These are phyloP conservation scores for Metarhizium rileyi DNA, from an alignment of 2,329 filamentous ascomycete genomes.

Conservation along the genomic window DNA sequence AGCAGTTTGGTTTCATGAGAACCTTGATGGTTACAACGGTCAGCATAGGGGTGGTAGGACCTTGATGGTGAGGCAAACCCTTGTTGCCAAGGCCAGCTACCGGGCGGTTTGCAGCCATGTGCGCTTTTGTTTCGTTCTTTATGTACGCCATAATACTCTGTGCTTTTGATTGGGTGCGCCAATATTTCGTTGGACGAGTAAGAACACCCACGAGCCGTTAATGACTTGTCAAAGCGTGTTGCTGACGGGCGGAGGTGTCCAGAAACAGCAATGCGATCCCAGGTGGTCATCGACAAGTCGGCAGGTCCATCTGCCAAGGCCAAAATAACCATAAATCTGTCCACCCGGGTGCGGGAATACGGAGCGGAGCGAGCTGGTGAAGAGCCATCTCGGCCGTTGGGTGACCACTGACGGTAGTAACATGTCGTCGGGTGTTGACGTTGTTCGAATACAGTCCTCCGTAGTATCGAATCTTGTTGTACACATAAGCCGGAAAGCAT, in stretches of 20 bases:
- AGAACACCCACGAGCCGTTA: too few relatives aligned
- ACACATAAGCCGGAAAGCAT: too few relatives aligned
- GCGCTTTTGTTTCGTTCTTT: neutral
- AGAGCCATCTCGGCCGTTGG: neutral
- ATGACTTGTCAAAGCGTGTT: neutral
- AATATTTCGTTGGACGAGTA: too few relatives aligned
- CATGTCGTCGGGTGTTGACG: too few relatives aligned
- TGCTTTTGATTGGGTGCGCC: too few relatives aligned
- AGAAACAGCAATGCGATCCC: neutral
- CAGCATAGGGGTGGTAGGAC: neutral
- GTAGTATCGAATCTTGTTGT: too few relatives aligned
- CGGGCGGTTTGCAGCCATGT: neutral
- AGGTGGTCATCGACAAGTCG: neutral
- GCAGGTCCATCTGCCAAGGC: neutral
- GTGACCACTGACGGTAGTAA: too few relatives aligned
- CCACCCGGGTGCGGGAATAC: neutral
- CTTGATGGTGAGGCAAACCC: neutral
- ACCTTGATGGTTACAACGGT: constrained; percentile 7
- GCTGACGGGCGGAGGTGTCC: neutral
- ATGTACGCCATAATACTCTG: too few relatives aligned
- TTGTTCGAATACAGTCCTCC: too few relatives aligned
- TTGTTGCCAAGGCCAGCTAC: constrained; percentile 3
- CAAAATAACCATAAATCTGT: neutral
- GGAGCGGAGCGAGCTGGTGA: too few relatives aligned
- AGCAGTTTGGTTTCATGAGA: neutral